Evolutionary conservation across 2,329 filamentous ascomycete genomes (phyloP).

Genomic region (Xylaria sp.): DNA sequence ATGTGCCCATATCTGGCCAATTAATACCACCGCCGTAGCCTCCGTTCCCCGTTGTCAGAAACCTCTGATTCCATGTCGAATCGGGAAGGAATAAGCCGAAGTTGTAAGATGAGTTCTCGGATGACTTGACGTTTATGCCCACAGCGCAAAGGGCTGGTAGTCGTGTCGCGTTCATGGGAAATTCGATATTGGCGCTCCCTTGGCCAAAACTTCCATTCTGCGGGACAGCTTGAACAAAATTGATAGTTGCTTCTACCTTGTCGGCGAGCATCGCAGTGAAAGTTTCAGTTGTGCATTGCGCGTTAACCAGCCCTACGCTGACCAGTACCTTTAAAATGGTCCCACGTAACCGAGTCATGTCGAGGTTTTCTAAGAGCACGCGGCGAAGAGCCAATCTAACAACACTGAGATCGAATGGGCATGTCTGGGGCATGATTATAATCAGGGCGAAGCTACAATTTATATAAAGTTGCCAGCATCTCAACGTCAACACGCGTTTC

Average conservation of each 20-base stretch:
- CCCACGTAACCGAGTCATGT: slow-evolving; percentile 33
- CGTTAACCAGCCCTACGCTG: slow-evolving; percentile 28
- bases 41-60: slow-evolving; percentile 47
- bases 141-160: slow-evolving; percentile 48
- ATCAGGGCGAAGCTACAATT: not conserved
- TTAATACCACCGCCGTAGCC: slow-evolving; percentile 49
- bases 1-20: slow-evolving; percentile 56
- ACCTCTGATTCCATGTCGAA: slow-evolving; percentile 46
- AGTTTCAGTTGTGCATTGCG: slow-evolving; percentile 42
- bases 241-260: slow-evolving; percentile 41
- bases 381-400: not conserved
- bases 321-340: slow-evolving; percentile 31
- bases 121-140: slow-evolving; percentile 48
- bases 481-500: not conserved
- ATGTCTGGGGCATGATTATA: not conserved
- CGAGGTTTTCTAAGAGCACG: not conserved
- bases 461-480: slow-evolving; percentile 9
- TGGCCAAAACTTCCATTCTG: slow-evolving; percentile 45
- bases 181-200: slow-evolving; percentile 37
- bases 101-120: slow-evolving; percentile 46
- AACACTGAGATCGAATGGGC: not conserved
- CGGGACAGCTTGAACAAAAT: slow-evolving; percentile 43
- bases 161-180: slow-evolving; percentile 43
- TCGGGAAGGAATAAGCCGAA: slow-evolving; percentile 50
- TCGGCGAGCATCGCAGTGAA: slow-evolving; percentile 42